Evolutionary conservation across 306 rosid species (phyloP).

Genomic region (Arachis hypogaea): DNA sequence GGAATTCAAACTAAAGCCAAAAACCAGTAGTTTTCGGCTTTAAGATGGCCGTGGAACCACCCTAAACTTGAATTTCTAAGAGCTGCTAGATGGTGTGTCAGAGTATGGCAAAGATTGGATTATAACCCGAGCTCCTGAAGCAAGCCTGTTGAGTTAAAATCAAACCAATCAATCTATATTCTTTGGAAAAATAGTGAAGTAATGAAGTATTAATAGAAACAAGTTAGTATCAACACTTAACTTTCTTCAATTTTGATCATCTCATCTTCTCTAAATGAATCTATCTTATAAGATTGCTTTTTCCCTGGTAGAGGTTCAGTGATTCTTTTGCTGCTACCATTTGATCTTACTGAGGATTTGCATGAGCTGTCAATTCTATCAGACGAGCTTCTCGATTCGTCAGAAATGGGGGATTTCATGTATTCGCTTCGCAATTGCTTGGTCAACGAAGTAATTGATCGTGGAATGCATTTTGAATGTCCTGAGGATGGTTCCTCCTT

Average conservation of each 20-base stretch:
- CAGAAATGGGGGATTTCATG: constrained; percentile 80
- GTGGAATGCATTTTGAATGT: constrained; percentile 80
- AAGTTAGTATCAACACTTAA: constrained; percentile 61
- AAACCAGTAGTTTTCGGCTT: constrained; percentile 31
- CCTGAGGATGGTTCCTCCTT: constrained; percentile 73
- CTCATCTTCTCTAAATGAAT: constrained; percentile 76
- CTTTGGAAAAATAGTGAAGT: constrained; percentile 21
- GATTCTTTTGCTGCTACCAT: constrained; percentile 68
- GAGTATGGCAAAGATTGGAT: constrained; percentile 70
- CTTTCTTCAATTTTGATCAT: constrained; percentile 97
- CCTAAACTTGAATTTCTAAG: constrained; percentile 33
- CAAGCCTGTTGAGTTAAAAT: constrained; percentile 75
- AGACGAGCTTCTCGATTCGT: constrained; percentile 74
- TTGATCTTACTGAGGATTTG: constrained; percentile 54
- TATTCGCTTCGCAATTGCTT: constrained; percentile 77
- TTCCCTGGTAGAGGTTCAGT: constrained; percentile 54
- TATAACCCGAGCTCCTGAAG: constrained; percentile 99
- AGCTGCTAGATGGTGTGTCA: constrained; percentile 50
- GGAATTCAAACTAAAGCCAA: constrained; percentile 50
- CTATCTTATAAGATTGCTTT: constrained; percentile 64
- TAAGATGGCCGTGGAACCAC: neutral
- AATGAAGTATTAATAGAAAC: constrained; percentile 20
- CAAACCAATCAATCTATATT: constrained; percentile 42
- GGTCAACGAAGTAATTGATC: constrained; percentile 78
- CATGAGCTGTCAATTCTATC: constrained; percentile 62